phyloP scores from a whole-genome alignment of 768 basidiomycete species.

The Hericium erinaceus region DNA sequence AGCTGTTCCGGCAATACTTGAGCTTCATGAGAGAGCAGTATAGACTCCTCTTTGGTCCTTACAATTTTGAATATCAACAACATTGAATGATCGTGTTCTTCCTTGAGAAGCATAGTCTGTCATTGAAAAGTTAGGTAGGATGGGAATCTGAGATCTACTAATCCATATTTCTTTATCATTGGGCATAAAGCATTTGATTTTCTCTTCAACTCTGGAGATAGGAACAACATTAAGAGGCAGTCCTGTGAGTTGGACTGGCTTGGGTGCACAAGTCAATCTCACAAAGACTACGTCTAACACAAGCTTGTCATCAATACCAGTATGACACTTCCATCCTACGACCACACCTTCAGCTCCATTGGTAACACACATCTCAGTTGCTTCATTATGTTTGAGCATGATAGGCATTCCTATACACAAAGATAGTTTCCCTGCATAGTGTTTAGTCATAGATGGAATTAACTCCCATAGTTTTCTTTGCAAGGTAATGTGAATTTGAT shows the following conservation, averaged over 20 bases:
- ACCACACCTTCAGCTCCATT: conserved; percentile 18
- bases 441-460: conserved; percentile 7
- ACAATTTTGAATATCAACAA: conserved; percentile 10
- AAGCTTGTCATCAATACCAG: not conserved
- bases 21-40: conserved; percentile 15
- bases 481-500: not conserved
- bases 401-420: conserved; percentile 18
- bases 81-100: conserved; percentile 11
- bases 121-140: conserved; percentile 18
- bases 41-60: conserved; percentile 11
- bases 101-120: conserved; percentile 18
- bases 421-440: conserved; percentile 13
- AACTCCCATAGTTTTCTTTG: conserved; percentile 17
- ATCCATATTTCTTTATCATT: conserved; percentile 1
- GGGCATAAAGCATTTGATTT: conserved; percentile 4
- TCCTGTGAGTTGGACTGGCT: conserved; percentile 2
- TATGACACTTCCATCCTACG: conserved; percentile 5
- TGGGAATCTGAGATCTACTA: conserved; percentile 7
- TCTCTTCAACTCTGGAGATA: not conserved
- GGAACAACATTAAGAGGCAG: conserved; percentile 16
- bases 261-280: conserved; percentile 5
- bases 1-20: conserved; percentile 7
- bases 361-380: conserved; percentile 17
- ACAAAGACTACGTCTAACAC: conserved; percentile 10
- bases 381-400: conserved; percentile 15